Evolutionary conservation across 805 yeast genomes (phyloP).

Genomic region (Metschnikowia lachancei): DNA sequence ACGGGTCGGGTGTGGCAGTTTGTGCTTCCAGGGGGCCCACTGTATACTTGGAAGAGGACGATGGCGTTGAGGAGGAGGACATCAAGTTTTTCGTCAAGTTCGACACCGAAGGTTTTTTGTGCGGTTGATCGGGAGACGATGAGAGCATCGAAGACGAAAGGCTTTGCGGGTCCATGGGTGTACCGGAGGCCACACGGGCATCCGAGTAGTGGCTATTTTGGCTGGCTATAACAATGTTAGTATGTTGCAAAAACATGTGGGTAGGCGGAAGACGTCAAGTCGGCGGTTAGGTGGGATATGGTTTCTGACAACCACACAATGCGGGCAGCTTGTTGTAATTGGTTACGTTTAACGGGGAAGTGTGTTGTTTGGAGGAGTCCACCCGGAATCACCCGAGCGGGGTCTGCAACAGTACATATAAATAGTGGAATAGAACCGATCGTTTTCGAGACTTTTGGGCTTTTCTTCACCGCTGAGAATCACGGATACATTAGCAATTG

Average conservation of each 20-base stretch:
- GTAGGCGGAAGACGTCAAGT: too few relatives aligned
- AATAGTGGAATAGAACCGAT: too few relatives aligned
- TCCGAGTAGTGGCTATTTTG: slow-evolving; percentile 13
- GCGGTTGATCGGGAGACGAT: slow-evolving; percentile 10
- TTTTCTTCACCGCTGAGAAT: too few relatives aligned
- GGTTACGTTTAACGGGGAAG: not conserved
- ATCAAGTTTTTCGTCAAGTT: slow-evolving; percentile 36
- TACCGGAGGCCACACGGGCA: slow-evolving; percentile 10
- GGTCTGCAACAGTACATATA: not conserved
- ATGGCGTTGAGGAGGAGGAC: slow-evolving; percentile 17
- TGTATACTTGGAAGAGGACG: not conserved
- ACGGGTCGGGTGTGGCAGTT: slow-evolving; percentile 14
- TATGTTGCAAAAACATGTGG: slow-evolving; percentile 1
- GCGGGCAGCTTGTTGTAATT: too few relatives aligned
- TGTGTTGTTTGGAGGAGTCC: not conserved
- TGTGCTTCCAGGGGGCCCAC: slow-evolving; percentile 4
- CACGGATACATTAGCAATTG: too few relatives aligned
- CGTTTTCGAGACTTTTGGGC: too few relatives aligned
- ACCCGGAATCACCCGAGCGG: slow-evolving; percentile 1
- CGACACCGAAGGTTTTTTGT: slow-evolving; percentile 24
- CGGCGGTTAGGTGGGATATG: too few relatives aligned
- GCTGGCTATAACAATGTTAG: slow-evolving; percentile 6
- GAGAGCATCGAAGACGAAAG: slow-evolving; percentile 3
- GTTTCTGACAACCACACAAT: too few relatives aligned
- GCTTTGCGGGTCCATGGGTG: slow-evolving; percentile 9